phyloP scores from a whole-genome alignment of 345 rosid genomes.

The Hirschfeldia incana region DNA sequence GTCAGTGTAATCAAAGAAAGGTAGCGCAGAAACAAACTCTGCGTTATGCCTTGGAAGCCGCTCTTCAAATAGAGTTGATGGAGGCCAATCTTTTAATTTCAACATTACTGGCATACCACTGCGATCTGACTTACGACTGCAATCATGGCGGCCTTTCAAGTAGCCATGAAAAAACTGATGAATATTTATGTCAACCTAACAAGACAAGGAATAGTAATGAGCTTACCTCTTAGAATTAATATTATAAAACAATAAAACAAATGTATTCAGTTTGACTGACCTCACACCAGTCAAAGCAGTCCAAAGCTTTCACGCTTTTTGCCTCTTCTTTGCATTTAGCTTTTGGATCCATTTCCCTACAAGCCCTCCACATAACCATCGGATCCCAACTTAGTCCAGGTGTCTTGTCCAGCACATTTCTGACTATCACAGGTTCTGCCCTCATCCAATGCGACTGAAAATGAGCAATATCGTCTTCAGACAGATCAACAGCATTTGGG shows the following conservation, averaged over 20 bases:
- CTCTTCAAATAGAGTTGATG: constrained; percentile 58
- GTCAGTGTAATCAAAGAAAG: constrained; percentile 74
- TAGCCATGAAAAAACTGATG: constrained; percentile 70
- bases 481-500: constrained; percentile 55
- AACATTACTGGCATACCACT: constrained; percentile 57
- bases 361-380: constrained; percentile 87
- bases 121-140: background rate
- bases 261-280: constrained; percentile 23
- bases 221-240: background rate
- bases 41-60: constrained; percentile 68
- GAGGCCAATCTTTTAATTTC: constrained; percentile 88
- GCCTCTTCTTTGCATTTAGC: constrained; percentile 26
- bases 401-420: constrained; percentile 55
- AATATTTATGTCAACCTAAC: constrained; percentile 65
- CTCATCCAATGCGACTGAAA: constrained; percentile 74
- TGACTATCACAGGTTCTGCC: constrained; percentile 73
- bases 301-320: constrained; percentile 50
- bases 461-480: constrained; percentile 55
- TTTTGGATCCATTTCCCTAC: constrained; percentile 50
- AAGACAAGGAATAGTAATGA: background rate
- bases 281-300: constrained; percentile 60
- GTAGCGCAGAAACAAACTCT: constrained; percentile 62
- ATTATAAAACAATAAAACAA: background rate
- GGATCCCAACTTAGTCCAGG: constrained; percentile 91
- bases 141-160: constrained; percentile 33